Percentiles rank a stretch among this genome's conserved stretches.
These are phyloP conservation scores for Hortaea sp. DNA, from an alignment of 2,329 filamentous ascomycete genomes.

Conservation along the genomic window DNA sequence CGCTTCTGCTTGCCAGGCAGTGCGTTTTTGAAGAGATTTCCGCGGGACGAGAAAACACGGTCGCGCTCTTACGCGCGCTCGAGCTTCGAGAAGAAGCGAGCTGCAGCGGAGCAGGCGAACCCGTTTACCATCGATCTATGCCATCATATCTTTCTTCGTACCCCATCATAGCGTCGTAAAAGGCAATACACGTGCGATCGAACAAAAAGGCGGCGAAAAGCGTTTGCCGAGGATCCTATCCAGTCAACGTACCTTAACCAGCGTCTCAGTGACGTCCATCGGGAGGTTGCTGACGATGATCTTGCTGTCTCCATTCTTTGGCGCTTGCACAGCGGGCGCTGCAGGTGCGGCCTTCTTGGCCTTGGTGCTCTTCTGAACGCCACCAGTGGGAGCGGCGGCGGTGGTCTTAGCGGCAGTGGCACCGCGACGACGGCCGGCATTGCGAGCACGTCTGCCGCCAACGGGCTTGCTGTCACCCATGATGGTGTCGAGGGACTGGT, in stretches of 20 bases:
- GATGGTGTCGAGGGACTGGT: slow-evolving; percentile 96
- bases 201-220: slow-evolving; percentile 5
- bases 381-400: slow-evolving; percentile 62
- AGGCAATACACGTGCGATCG: slow-evolving; percentile 1
- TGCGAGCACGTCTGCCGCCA: slow-evolving; percentile 31
- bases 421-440: slow-evolving; percentile 31
- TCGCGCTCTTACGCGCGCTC: not conserved
- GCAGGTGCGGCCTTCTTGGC: slow-evolving; percentile 46
- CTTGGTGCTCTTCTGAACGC: slow-evolving; percentile 65
- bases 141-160: not conserved
- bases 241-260: slow-evolving; percentile 99
- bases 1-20: slow-evolving; percentile 21
- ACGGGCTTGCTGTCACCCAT: slow-evolving; percentile 60
- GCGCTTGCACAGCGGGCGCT: slow-evolving; percentile 53
- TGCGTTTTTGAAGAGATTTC: slow-evolving; percentile 9
- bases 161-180: not conserved
- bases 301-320: slow-evolving; percentile 69
- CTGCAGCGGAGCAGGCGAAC: not conserved
- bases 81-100: not conserved
- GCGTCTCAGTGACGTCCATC: slow-evolving; percentile 87
- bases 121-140: not conserved
- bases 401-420: slow-evolving; percentile 42
- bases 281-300: slow-evolving; percentile 99
- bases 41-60: slow-evolving; percentile 10
- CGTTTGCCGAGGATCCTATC: slow-evolving; percentile 33